phyloP scores from a whole-genome alignment of 139 green algal genomes.

The Yamagishiella unicocca region DNA sequence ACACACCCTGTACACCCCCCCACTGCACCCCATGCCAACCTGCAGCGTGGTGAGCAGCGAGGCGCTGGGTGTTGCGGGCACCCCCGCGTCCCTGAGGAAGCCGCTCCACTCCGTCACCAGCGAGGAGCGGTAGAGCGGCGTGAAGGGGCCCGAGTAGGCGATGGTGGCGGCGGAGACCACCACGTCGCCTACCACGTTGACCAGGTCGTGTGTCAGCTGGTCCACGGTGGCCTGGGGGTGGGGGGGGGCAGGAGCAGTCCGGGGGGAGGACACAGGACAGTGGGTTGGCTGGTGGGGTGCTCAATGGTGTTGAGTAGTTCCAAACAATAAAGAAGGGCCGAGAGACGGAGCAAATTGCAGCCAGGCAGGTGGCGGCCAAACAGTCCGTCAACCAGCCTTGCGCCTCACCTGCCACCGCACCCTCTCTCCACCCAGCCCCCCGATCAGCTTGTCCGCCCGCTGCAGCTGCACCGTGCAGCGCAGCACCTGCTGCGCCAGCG shows the following conservation, averaged over 20 bases:
- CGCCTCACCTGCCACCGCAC: slow-evolving; percentile 69
- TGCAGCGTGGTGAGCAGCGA: slow-evolving; percentile 28
- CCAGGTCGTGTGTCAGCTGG: slow-evolving; percentile 70
- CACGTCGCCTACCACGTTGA: slow-evolving; percentile 85
- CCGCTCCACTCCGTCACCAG: slow-evolving; percentile 65
- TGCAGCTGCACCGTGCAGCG: slow-evolving; percentile 78
- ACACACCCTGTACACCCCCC: background rate
- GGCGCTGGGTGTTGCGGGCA: slow-evolving; percentile 68
- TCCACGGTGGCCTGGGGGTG: slow-evolving; percentile 68
- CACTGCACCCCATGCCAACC: background rate
- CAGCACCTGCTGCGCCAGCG: slow-evolving; percentile 75
- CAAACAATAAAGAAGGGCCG: too few relatives aligned
- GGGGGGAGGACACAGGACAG: too few relatives aligned
- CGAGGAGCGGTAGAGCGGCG: slow-evolving; percentile 70
- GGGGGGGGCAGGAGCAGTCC: background rate
- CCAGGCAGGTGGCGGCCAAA: too few relatives aligned
- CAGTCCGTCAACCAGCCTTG: too few relatives aligned
- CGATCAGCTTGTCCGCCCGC: slow-evolving; percentile 87
- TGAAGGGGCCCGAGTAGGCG: slow-evolving; percentile 81
- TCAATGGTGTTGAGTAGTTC: too few relatives aligned
- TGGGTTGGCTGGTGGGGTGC: too few relatives aligned
- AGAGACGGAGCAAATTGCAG: too few relatives aligned
- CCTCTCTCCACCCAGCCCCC: slow-evolving; percentile 83
- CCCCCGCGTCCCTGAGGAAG: slow-evolving; percentile 56
- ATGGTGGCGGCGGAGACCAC: slow-evolving; percentile 73